A percentile compares a stretch with the other conserved stretches of the same genome.
These are phyloP conservation scores for Zalaria obscura DNA, from an alignment of 2,329 filamentous ascomycete species.

Conservation along the genomic window DNA sequence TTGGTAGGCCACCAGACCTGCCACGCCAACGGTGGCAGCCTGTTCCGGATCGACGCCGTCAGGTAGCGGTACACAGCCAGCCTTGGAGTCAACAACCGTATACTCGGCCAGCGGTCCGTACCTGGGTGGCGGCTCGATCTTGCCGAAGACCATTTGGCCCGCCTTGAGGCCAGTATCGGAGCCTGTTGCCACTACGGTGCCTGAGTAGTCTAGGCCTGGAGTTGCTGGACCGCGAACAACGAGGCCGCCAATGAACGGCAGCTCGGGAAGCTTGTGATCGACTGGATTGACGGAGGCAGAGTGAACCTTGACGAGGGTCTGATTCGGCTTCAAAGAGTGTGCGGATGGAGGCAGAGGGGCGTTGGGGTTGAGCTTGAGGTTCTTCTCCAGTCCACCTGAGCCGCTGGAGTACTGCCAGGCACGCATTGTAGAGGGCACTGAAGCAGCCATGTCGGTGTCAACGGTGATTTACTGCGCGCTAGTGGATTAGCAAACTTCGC, in stretches of 20 bases:
- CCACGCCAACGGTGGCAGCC: slow-evolving; percentile 21
- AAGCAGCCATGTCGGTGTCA: neutral
- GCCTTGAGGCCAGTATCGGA: slow-evolving; percentile 13
- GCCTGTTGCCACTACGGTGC: slow-evolving; percentile 28
- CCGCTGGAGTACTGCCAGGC: slow-evolving; percentile 14
- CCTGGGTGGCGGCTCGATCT: slow-evolving; percentile 13
- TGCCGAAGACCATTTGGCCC: slow-evolving; percentile 27
- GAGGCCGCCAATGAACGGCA: slow-evolving; percentile 23
- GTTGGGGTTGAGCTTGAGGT: slow-evolving; percentile 15
- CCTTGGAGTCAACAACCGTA: slow-evolving; percentile 10
- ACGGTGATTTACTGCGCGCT: no score
- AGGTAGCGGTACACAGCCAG: slow-evolving; percentile 15
- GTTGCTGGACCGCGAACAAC: slow-evolving; percentile 26
- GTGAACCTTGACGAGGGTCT: slow-evolving; percentile 30
- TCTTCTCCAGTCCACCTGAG: slow-evolving; percentile 18
- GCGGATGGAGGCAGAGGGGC: slow-evolving; percentile 12
- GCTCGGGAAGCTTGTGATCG: slow-evolving; percentile 35
- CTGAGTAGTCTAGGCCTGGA: slow-evolving; percentile 38
- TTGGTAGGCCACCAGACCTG: slow-evolving; percentile 26
- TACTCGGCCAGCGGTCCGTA: slow-evolving; percentile 26
- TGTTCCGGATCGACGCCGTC: slow-evolving; percentile 21
- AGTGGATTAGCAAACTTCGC: no score
- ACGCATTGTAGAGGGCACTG: slow-evolving; percentile 14
- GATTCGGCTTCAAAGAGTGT: slow-evolving; percentile 10
- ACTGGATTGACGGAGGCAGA: slow-evolving; percentile 33